Evolutionary conservation across 768 basidiomycete genomes (phyloP).

Genomic region (Tylopilus intermedius): DNA sequence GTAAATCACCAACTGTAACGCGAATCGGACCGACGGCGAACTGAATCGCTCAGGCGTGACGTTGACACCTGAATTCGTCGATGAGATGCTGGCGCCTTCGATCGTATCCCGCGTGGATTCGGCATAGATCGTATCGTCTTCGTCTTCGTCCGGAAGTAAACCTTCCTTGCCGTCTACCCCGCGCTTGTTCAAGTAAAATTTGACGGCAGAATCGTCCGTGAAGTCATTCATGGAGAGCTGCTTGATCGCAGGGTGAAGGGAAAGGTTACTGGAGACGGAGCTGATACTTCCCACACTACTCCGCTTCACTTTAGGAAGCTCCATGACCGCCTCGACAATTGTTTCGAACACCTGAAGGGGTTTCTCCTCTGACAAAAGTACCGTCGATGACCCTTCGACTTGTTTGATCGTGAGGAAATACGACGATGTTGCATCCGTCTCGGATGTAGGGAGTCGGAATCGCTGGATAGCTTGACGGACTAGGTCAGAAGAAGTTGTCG

Average conservation of each 20-base stretch:
- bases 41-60: constrained; percentile 70
- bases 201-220: constrained; percentile 93
- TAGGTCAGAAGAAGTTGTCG: constrained; percentile 79
- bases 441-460: constrained; percentile 70
- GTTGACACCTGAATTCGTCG: constrained; percentile 30
- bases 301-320: constrained; percentile 83
- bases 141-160: constrained; percentile 41
- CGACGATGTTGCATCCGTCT: constrained; percentile 46
- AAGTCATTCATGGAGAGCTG: constrained; percentile 96
- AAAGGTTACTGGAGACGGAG: constrained; percentile 87
- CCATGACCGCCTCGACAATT: constrained; percentile 74
- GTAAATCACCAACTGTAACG: constrained; percentile 81
- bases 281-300: constrained; percentile 92
- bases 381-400: constrained; percentile 80
- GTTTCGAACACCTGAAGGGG: constrained; percentile 89
- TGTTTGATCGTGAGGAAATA: constrained; percentile 94
- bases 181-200: constrained; percentile 86
- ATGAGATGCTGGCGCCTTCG: constrained; percentile 16
- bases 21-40: constrained; percentile 80
- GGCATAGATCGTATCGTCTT: constrained; percentile 37
- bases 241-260: constrained; percentile 92
- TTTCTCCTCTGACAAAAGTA: constrained; percentile 64
- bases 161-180: constrained; percentile 41
- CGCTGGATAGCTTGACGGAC: constrained; percentile 91
- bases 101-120: constrained; percentile 34